A percentile compares a stretch with the other conserved stretches of the same genome.
Conservation (phyloP, 2,329 filamentous ascomycete genomes). For the Penicillium sp. region DNA sequence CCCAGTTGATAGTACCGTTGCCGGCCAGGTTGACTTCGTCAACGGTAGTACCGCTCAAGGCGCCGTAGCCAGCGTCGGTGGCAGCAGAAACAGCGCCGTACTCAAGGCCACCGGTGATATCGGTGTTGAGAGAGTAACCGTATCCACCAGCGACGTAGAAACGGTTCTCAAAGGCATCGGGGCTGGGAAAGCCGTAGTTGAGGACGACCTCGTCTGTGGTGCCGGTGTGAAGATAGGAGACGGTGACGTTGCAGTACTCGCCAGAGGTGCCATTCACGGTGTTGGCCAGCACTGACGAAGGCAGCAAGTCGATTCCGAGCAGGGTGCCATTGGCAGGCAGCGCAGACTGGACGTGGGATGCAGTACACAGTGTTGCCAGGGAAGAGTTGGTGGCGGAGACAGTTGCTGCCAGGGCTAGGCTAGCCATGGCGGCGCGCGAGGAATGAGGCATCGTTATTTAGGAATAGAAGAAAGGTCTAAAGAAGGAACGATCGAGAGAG, state of each 20-base stretch:
- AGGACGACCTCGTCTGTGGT: conserved; percentile 34
- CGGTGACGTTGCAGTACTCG: conserved; percentile 39
- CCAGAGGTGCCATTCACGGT: too few relatives aligned
- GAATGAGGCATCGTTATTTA: too few relatives aligned
- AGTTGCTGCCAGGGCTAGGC: too few relatives aligned
- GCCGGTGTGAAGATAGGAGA: conserved; percentile 43
- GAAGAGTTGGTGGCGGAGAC: too few relatives aligned
- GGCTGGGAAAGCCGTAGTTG: conserved; percentile 34
- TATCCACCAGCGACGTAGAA: conserved; percentile 46
- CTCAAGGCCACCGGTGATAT: conserved; percentile 37
- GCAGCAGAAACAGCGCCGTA: conserved; percentile 42
- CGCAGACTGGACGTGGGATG: too few relatives aligned
- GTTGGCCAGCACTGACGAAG: too few relatives aligned
- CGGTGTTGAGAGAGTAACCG: conserved; percentile 39
- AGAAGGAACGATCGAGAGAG: too few relatives aligned
- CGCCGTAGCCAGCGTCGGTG: conserved; percentile 45
- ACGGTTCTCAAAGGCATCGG: conserved; percentile 43
- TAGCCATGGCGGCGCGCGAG: too few relatives aligned
- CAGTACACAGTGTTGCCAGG: too few relatives aligned
- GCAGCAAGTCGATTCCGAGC: too few relatives aligned
- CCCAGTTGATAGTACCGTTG: conserved; percentile 7
- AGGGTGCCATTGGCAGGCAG: too few relatives aligned
- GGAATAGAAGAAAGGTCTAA: too few relatives aligned
- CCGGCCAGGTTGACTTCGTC: conserved; percentile 34
- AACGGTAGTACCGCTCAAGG: conserved; percentile 36